Evolutionary conservation across 345 rosid species (phyloP).

Genomic region (Lumnitzera littorea): DNA sequence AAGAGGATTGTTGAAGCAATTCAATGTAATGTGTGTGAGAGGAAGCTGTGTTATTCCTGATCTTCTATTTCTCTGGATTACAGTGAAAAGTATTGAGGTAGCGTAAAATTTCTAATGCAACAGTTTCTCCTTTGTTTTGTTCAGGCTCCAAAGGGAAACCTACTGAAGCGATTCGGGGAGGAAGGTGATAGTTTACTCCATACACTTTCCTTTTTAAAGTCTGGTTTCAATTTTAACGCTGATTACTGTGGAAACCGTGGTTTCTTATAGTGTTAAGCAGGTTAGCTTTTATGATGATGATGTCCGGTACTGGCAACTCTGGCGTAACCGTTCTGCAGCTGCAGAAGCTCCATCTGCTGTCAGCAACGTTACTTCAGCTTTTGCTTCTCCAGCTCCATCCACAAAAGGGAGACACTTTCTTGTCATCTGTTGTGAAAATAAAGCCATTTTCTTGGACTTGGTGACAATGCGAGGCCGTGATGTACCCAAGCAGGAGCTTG

Average conservation of each 20-base stretch:
- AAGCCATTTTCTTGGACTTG: constrained; percentile 91
- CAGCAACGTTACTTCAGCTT: constrained; percentile 70
- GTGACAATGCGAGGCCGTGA: constrained; percentile 98
- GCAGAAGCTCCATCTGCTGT: constrained; percentile 93
- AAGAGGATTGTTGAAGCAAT: too few species aligned
- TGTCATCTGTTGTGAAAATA: constrained; percentile 93
- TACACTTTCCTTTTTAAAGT: background rate
- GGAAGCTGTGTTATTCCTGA: too few species aligned
- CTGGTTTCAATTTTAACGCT: background rate
- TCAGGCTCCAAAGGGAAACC: constrained; percentile 76
- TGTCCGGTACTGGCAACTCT: constrained; percentile 92
- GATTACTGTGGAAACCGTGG: background rate
- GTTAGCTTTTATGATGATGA: constrained; percentile 93
- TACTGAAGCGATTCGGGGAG: constrained; percentile 91
- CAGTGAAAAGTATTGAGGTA: background rate
- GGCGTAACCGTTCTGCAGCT: constrained; percentile 89
- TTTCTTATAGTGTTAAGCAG: constrained; percentile 73
- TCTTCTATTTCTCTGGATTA: too few species aligned
- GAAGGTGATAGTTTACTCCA: constrained; percentile 45
- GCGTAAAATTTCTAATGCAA: background rate
- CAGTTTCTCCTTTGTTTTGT: background rate
- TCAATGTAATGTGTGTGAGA: too few species aligned
- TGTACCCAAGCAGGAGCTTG: constrained; percentile 95
- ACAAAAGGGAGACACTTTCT: constrained; percentile 95
- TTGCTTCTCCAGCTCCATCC: constrained; percentile 77